A percentile compares a stretch with the other conserved stretches of the same genome.
Conservation (phyloP, 805 yeast species). For the Candida taoyuanica region DNA sequence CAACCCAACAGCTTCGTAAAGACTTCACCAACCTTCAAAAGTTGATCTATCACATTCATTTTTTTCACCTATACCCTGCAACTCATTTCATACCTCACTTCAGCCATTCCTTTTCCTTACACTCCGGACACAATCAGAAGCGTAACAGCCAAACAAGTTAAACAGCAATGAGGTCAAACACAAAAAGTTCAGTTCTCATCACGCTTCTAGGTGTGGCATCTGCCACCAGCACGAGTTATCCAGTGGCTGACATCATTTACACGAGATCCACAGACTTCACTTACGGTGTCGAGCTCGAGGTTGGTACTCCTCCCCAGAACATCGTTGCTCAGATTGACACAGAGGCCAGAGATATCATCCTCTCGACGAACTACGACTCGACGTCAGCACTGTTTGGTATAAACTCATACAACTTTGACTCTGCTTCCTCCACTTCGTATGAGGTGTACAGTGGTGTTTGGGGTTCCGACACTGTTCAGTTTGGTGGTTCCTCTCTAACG, state of each 20-base stretch:
- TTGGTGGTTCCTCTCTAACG: slow-evolving; percentile 5
- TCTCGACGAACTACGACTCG: slow-evolving; percentile 5
- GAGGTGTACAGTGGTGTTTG: slow-evolving; percentile 2
- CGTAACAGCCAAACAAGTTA: not conserved
- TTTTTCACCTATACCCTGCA: not conserved
- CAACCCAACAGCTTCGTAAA: too few species aligned
- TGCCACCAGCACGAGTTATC: not conserved
- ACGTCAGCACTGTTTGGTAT: slow-evolving; percentile 1
- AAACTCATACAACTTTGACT: slow-evolving; percentile 6
- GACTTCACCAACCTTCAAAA: too few species aligned
- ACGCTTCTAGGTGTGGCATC: not conserved
- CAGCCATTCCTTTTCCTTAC: slow-evolving; percentile 7
- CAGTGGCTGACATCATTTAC: slow-evolving; percentile 10
- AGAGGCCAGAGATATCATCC: slow-evolving; percentile 11
- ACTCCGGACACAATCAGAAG: not conserved
- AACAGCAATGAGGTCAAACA: not conserved
- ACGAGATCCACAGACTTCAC: slow-evolving; percentile 10
- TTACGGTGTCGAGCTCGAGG: slow-evolving; percentile 8
- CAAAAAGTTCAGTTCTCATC: too few species aligned
- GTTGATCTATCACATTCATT: not conserved
- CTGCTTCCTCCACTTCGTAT: slow-evolving; percentile 4
- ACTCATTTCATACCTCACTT: slow-evolving; percentile 4
- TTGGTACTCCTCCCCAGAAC: slow-evolving; percentile 12
- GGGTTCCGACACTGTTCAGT: slow-evolving; percentile 12
- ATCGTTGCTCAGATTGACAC: slow-evolving; percentile 10